phyloP scores from a whole-genome alignment of 257 asterid genomes.

The Salvia rosmarinus region DNA sequence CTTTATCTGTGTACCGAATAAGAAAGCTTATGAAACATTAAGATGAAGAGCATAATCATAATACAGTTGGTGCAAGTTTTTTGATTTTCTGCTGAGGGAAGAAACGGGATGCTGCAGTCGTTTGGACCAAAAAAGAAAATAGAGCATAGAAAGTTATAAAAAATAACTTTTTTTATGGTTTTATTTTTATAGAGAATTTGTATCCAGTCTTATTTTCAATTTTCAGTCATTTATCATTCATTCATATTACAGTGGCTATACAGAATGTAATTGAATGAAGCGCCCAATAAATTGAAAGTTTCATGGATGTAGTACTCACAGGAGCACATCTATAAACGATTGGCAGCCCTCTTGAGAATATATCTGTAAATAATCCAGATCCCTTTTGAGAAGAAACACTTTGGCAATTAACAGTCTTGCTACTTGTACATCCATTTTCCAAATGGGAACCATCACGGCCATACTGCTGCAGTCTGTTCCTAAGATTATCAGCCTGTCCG shows the following conservation, averaged over 20 bases:
- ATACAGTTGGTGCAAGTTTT: not conserved
- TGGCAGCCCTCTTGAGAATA: conserved; percentile 69
- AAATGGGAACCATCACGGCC: conserved; percentile 97
- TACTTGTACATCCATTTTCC: conserved; percentile 52
- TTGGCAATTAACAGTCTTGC: conserved; percentile 20
- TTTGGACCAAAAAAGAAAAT: not conserved
- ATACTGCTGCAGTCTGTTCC: conserved; percentile 83
- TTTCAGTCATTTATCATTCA: not conserved
- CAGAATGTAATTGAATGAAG: too few relatives aligned
- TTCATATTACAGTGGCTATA: not conserved
- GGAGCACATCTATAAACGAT: conserved; percentile 90
- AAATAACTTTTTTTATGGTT: not conserved
- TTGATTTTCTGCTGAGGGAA: not conserved
- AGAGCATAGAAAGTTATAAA: not conserved
- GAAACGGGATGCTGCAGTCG: not conserved
- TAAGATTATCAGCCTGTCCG: conserved; percentile 87
- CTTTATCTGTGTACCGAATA: not conserved
- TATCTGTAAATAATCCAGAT: conserved; percentile 57
- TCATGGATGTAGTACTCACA: conserved; percentile 49
- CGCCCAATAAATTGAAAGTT: too few relatives aligned
- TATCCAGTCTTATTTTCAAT: not conserved
- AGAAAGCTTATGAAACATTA: not conserved
- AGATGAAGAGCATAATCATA: not conserved
- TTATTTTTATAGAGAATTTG: not conserved
- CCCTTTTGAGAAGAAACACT: conserved; percentile 33